Evolutionary conservation across 2,329 filamentous ascomycete species (phyloP), one percentile per base, ranked within the genome.

Genomic region (Colletotrichum nymphaeae): DNA sequence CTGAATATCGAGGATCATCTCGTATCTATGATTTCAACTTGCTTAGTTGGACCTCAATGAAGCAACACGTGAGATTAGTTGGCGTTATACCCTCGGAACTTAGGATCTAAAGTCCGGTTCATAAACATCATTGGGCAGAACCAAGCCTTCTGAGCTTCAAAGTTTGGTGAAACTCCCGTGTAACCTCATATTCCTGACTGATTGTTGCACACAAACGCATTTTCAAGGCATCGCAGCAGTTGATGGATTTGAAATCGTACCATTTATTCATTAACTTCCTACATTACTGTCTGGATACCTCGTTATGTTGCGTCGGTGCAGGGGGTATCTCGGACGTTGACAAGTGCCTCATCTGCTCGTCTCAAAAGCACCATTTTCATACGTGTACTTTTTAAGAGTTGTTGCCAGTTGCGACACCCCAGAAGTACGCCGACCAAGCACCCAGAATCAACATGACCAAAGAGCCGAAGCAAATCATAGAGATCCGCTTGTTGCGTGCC

Each of bases 361-460:
- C 14, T 24, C 19, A 9, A 8, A 24, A 1, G 3, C 9, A 26
- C n/a, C 1, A 4, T 5, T 2, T 4, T 3, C 19, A 19, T 49
- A 49, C 37, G n/a, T n/a, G 53, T 28, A 30, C 16, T 8, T 5
- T 26, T 59, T 2, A 67, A 14, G 59, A 67, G 53, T 88, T 86
- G 67, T 89, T 84, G 0, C 87, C 87, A 0, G 88, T 91, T 4
- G 86, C 87, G 2, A 88, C 84, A 8, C 90, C 89, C 89, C 89
- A 92, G 73, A 92, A 90, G 77, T 90, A 92, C 0, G 88, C 89
- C 9, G 76, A 79, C 87, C 88, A 90, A 2, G 83, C 83, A 0
- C 90, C 89, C 11, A 89, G 37, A 0, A 88, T 84, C 53, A 91
- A 75, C 4, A 87, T 26, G 0, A 87, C 75, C 1, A 90, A 75